Base-by-base conservation (phyloP, 2,329 filamentous ascomycete species). In the Colletotrichum echinochloae region DNA sequence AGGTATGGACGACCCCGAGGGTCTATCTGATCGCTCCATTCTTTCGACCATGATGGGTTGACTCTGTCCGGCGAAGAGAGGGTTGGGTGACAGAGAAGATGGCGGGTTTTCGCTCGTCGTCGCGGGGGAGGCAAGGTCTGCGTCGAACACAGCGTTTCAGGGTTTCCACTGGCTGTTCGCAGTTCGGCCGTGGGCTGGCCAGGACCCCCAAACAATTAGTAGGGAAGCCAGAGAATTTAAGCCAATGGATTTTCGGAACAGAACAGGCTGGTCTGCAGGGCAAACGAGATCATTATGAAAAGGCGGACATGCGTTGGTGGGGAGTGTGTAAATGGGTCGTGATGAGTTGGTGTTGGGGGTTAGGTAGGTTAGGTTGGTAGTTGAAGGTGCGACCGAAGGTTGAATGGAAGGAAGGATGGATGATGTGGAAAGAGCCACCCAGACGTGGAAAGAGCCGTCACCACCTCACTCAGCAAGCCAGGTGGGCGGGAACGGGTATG, bases 1-100 rank as follows among this genome's bases (percentile, higher is more conserved):
- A 60, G 78, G 77, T 59, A 77, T 78, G 33, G 78, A 63, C 39
- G 74, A 72, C 44, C 73, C 75, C 62, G 74, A 72, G 37, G 75
- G 74, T 68, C 76, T 71, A 46, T 77, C 75, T 41, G 66, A 39
- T 56, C 72, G 60, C n/a, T 73, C 72, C 60, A 56, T 62, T 60
- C 72, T 64, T 59, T 73, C 72, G 52, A 73, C 61, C 54, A 72
- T 71, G 63, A 65, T 64, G 55, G 60, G 54, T 9, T 72, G 57
- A 30, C 28, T 33, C 35, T 56, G 71, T 41, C 60, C 9, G 64
- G 41, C 44, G n/a, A 59, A 51, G 48, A 35, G n/a, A 49, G 23
- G 37, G 23, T 63, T 56, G 49, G 18, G 52, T 30, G 49, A 46
- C 37, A 46, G 54, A 48, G 49, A 5, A 9, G 49, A 16, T 56